Base-by-base conservation (phyloP, 768 basidiomycete genomes). In the Suillus variegatus region DNA sequence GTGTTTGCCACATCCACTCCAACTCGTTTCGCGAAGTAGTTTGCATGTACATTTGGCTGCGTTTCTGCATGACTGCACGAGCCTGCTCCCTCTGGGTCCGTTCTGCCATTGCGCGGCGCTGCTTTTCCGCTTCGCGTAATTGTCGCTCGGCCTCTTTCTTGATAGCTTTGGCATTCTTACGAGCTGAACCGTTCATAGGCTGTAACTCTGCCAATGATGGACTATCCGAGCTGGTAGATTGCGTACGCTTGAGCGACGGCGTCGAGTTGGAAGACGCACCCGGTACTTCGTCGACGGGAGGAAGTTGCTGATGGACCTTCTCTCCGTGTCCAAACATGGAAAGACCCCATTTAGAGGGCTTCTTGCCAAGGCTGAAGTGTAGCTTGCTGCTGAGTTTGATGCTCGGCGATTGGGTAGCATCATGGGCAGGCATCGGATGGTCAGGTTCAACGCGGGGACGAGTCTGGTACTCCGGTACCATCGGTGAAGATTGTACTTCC, bases 61-160 rank as follows among this genome's bases (percentile, higher is more conserved):
- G 90, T 81, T 96, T 97, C 72, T 89, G 86, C 88, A 96, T 91
- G 77, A 97, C 95, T 52, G 93, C 94, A 63, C 95, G 87, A 20
- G 95, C 93, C 76, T 95, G 91, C 71, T 97, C 95, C 70, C 88
- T 87, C 67, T 93, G 88, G 73, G 81, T 88, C 71, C 87, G 88
- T 75, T 89, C 87, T 20, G 85, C 87, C 67, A 92, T 82, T 64
- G 88, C 88, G 68, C 94, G 92, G 67, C 90, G 88, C 70, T 93
- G 91, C 72, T 89, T 86, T 81, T 95, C 93, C 22, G 92, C 91
- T 76, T 96, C 94, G 65, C 85, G 86, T 64, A 88, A 86, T 60
- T 91, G 75, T 46, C 90, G 86, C 72, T 92, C 88, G 3, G 90
- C 90, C 77, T 94, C 91, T 78, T 93, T 93, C 82, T 92, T 93